Percentiles rank a stretch among this genome's conserved stretches.
phyloP scores from a whole-genome alignment of 805 yeast species.

The Nakazawaea molendinolei region DNA sequence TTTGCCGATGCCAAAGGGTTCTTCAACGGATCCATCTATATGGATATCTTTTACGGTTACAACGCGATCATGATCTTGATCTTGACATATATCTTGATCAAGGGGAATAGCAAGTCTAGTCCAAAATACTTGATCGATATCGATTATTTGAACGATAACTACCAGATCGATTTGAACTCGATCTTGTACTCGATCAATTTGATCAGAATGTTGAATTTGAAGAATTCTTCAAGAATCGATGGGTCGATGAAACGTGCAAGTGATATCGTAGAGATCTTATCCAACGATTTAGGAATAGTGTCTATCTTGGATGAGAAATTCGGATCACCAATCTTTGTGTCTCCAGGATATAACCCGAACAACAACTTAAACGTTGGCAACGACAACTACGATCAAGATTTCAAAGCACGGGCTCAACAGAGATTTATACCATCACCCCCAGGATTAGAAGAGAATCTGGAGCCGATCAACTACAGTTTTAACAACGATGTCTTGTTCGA shows the following conservation, averaged over 20 bases:
- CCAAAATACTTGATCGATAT: conserved; percentile 21
- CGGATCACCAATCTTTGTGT: conserved; percentile 9
- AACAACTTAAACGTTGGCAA: conserved; percentile 6
- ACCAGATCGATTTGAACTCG: conserved; percentile 21
- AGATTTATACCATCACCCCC: conserved; percentile 5
- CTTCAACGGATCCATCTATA: conserved; percentile 37
- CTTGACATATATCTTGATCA: conserved; percentile 31
- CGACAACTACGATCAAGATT: conserved; percentile 4
- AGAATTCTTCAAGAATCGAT: conserved; percentile 27
- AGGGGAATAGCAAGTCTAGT: conserved; percentile 14
- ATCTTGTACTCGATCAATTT: conserved; percentile 27
- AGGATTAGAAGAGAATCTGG: no score
- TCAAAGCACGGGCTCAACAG: background rate
- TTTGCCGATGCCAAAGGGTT: conserved; percentile 29
- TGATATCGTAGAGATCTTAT: conserved; percentile 34
- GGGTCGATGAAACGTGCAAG: conserved; percentile 36
- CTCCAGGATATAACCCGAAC: conserved; percentile 7
- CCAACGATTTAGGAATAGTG: conserved; percentile 34
- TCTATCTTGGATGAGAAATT: conserved; percentile 18
- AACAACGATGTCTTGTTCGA: conserved; percentile 12
- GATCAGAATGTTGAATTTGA: conserved; percentile 25
- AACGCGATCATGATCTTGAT: conserved; percentile 35
- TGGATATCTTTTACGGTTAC: conserved; percentile 38
- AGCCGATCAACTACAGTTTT: conserved; percentile 12
- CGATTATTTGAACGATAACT: conserved; percentile 19